These are phyloP conservation scores for Bisporella sp. DNA, from an alignment of 2,329 filamentous ascomycete species.

Conservation along the genomic window DNA sequence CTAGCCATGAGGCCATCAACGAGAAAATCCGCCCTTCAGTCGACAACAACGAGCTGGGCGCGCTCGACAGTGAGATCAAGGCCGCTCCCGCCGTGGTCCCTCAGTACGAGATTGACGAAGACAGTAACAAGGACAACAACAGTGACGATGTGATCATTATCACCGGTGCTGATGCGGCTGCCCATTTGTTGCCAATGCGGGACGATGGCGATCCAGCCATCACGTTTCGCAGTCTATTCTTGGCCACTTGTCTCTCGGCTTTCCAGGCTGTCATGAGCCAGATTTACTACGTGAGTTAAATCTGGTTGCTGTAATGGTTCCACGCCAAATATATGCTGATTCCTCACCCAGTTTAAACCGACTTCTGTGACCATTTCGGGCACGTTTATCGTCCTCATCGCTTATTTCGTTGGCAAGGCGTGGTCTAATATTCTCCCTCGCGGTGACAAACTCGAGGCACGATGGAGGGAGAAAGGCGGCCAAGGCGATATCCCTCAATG, in stretches of 20 bases:
- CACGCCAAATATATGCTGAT: constrained; percentile 5
- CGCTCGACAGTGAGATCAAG: constrained; percentile 19
- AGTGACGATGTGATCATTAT: constrained; percentile 40
- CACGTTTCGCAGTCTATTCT: constrained; percentile 45
- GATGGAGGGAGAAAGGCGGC: constrained; percentile 37
- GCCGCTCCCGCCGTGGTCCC: constrained; percentile 2
- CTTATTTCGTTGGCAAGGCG: constrained; percentile 45
- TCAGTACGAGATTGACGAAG: constrained; percentile 10
- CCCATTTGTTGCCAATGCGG: constrained; percentile 41
- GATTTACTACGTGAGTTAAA: constrained; percentile 41
- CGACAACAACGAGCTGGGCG: constrained; percentile 7
- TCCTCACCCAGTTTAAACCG: constrained; percentile 40
- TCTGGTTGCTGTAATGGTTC: background rate
- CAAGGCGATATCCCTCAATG: constrained; percentile 35
- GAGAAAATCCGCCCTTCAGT: constrained; percentile 22
- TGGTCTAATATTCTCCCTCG: constrained; percentile 43
- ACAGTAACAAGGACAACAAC: constrained; percentile 26
- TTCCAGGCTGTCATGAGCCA: constrained; percentile 50
- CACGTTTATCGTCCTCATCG: constrained; percentile 50
- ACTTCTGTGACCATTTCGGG: constrained; percentile 40
- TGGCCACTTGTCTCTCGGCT: constrained; percentile 41
- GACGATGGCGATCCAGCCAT: constrained; percentile 45
- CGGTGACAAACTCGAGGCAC: constrained; percentile 40
- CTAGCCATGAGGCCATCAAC: constrained; percentile 24
- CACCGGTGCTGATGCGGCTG: constrained; percentile 43